Base-by-base conservation (phyloP, 306 rosid genomes). In the Cicer chorassanicum region DNA sequence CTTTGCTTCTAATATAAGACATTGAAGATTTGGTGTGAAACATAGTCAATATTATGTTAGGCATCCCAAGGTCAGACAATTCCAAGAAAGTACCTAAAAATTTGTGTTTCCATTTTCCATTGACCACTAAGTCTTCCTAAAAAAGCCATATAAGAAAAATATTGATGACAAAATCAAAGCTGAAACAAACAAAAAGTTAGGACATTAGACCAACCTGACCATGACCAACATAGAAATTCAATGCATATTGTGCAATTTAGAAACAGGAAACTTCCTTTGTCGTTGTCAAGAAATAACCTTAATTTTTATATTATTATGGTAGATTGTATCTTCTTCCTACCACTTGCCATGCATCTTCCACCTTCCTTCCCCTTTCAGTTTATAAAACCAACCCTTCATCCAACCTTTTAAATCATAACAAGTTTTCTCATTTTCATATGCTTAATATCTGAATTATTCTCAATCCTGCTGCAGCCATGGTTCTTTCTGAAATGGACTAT, bases 301-400 rank as follows among this genome's bases (percentile, higher is more conserved):
- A 42, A 39, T 44, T 18, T 18, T 43, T 42, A 42, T 65, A 65
- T 42, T 63, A 64, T 24, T 38, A 16, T 55, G n/a, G 29, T 1
- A 14, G 19, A 39, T 1, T 12, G 21, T 34, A 55, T 16, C 66
- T 74, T 49, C 36, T 54, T 78, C 39, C 14, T 53, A 48, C 55
- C 29, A 76, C 64, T 10, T 42, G 19, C 1, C 48, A 38, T 1
- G 82, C 65, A 60, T 36, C 18, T 29, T 29, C 36, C 83, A 85
- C 6, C 81, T 87, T 89, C 93, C 85, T 42, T 69, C 15, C n/a
- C 9, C 43, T 74, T 84, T 69, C 87, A 15, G 15, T 24, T 39
- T 40, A 13, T 72, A 73, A 2, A 76, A 38, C 24, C 2, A 43
- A 56, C 41, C 48, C 9, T 44, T 6, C 43, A 7, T 7, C 39